Evolutionary conservation across 2,329 filamentous ascomycete species (phyloP).

Genomic region (Intubia oerlemansii): DNA sequence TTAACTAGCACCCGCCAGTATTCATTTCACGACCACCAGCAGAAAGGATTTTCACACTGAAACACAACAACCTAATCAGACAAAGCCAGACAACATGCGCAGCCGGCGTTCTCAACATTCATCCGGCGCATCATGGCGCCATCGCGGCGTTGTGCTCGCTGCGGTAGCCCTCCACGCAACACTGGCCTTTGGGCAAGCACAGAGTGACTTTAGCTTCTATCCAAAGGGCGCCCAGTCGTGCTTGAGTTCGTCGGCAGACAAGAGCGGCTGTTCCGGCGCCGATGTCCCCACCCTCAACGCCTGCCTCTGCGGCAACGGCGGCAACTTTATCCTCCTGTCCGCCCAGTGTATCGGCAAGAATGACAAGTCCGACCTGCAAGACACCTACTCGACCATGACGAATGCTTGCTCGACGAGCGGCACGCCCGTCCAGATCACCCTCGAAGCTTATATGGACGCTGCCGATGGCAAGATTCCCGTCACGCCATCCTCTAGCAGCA

Average conservation of each 20-base stretch:
- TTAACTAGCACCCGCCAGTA: too few species aligned
- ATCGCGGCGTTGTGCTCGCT: too few species aligned
- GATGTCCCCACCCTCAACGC: slow-evolving; percentile 20
- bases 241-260: slow-evolving; percentile 18
- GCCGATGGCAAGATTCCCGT: slow-evolving; percentile 9
- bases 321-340: slow-evolving; percentile 24
- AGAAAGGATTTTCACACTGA: too few species aligned
- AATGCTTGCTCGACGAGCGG: slow-evolving; percentile 21
- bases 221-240: slow-evolving; percentile 20
- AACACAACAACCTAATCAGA: too few species aligned
- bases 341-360: slow-evolving; percentile 22
- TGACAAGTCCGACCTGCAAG: slow-evolving; percentile 16
- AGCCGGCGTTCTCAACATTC: too few species aligned
- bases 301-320: slow-evolving; percentile 27
- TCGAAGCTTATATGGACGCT: slow-evolving; percentile 19
- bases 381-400: slow-evolving; percentile 22
- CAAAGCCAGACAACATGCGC: too few species aligned
- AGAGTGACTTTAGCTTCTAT: slow-evolving; percentile 23
- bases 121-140: too few species aligned
- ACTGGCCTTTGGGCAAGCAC: too few species aligned
- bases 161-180: too few species aligned
- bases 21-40: too few species aligned
- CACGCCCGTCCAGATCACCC: slow-evolving; percentile 20
- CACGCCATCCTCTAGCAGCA: slow-evolving; percentile 1
- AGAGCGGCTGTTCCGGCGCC: slow-evolving; percentile 19